These are phyloP conservation scores for Saprolegnia diclina DNA, from an alignment of 352 stramenopile species.

Conservation along the genomic window DNA sequence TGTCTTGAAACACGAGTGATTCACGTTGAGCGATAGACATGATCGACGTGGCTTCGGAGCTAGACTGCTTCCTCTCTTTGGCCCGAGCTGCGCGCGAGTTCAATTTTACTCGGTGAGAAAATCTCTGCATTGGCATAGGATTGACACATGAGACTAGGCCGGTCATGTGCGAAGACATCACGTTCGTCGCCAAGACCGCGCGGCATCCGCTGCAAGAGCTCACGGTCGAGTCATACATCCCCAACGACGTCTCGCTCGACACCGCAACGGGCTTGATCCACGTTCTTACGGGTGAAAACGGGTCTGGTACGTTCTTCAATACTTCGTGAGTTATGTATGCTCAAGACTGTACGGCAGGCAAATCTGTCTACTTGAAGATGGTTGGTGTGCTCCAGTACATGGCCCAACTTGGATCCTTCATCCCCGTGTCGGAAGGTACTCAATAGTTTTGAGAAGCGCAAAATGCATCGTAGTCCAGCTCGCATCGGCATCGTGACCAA, in stretches of 20 bases:
- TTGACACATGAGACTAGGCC: slow-evolving; percentile 33
- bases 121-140: neutral
- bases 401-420: slow-evolving; percentile 76
- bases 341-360: slow-evolving; percentile 41
- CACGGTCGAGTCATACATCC: slow-evolving; percentile 76
- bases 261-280: slow-evolving; percentile 39
- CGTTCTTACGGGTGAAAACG: slow-evolving; percentile 78
- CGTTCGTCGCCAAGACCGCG: slow-evolving; percentile 49
- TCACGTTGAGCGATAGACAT: slow-evolving; percentile 44
- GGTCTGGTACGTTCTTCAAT: slow-evolving; percentile 51
- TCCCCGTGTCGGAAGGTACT: slow-evolving; percentile 63
- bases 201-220: slow-evolving; percentile 81
- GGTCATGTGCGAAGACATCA: slow-evolving; percentile 39
- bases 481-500: slow-evolving; percentile 68
- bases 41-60: slow-evolving; percentile 48
- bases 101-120: slow-evolving; percentile 59
- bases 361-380: slow-evolving; percentile 85
- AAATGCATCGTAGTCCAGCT: slow-evolving; percentile 32
- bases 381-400: slow-evolving; percentile 80
- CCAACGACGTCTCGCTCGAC: slow-evolving; percentile 62
- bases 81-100: slow-evolving; percentile 56
- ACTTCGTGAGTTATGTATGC: neutral
- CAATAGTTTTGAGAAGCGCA: neutral
- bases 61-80: slow-evolving; percentile 72
- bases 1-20: neutral